These are phyloP conservation scores for Novakomyces olei DNA, from an alignment of 805 yeast genomes.

Conservation along the genomic window DNA sequence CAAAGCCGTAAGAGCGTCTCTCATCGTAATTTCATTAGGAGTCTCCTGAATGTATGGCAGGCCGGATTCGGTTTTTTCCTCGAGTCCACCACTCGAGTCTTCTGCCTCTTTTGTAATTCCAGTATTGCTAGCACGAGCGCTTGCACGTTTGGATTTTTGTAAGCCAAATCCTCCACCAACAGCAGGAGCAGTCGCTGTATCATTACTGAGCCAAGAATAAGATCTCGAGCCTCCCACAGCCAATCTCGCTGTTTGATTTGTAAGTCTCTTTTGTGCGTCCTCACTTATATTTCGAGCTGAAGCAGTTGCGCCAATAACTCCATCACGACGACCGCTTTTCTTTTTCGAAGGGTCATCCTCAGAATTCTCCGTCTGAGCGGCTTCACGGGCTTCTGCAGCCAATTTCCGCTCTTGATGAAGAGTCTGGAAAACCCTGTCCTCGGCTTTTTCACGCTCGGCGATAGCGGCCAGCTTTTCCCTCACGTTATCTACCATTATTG, in stretches of 20 bases:
- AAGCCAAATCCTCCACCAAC: conserved; percentile 2
- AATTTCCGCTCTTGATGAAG: conserved; percentile 1
- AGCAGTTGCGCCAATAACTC: conserved; percentile 1
- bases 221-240: conserved; percentile 1
- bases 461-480: conserved; percentile 1
- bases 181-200: conserved; percentile 3
- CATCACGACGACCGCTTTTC: conserved; percentile 1
- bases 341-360: conserved; percentile 2
- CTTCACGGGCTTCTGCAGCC: conserved; percentile 2
- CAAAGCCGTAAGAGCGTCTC: conserved; percentile 1
- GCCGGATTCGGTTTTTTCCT: too few relatives aligned
- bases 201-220: conserved; percentile 3
- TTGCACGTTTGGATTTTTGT: too few relatives aligned
- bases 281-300: conserved; percentile 1
- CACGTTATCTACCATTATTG: not conserved
- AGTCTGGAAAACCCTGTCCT: not conserved
- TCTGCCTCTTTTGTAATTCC: too few relatives aligned
- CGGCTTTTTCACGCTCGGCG: conserved; percentile 2
- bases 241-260: conserved; percentile 2
- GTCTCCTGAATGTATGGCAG: too few relatives aligned
- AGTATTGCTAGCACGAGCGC: too few relatives aligned
- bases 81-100: too few relatives aligned
- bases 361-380: not conserved
- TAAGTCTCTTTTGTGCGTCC: conserved; percentile 3
- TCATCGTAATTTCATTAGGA: conserved; percentile 1